Conservation (phyloP, 345 rosid species). For the Hirschfeldia incana region DNA sequence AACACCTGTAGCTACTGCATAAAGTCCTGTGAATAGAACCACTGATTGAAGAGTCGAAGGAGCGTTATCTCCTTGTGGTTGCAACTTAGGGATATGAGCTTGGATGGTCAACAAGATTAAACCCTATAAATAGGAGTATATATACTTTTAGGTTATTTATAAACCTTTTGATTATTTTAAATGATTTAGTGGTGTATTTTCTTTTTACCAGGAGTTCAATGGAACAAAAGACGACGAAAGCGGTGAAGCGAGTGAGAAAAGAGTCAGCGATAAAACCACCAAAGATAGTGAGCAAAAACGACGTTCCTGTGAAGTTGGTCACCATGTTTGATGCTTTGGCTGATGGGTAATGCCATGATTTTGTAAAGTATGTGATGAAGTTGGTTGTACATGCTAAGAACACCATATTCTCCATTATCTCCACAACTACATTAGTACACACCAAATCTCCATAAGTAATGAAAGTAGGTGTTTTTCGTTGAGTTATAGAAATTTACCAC, state of each 20-base stretch:
- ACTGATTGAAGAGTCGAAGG: conserved; percentile 43
- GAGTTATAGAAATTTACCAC: conserved; percentile 39
- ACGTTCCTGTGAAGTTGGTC: conserved; percentile 69
- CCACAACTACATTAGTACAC: conserved; percentile 46
- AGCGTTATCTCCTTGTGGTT: conserved; percentile 37
- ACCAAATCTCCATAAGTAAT: background rate
- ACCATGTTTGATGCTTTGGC: conserved; percentile 63
- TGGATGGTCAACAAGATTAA: conserved; percentile 54
- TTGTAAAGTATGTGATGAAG: conserved; percentile 49
- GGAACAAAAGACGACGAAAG: conserved; percentile 45
- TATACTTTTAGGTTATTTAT: background rate
- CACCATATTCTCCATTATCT: conserved; percentile 66
- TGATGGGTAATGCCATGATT: conserved; percentile 50
- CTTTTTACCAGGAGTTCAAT: conserved; percentile 50
- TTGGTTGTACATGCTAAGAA: conserved; percentile 54
- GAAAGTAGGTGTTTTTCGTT: background rate
- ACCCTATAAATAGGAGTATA: conserved; percentile 38
- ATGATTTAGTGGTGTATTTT: background rate
- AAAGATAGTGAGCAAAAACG: conserved; percentile 58
- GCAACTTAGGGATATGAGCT: conserved; percentile 44
- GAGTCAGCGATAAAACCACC: conserved; percentile 66
- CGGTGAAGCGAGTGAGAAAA: conserved; percentile 50
- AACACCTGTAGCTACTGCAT: conserved; percentile 52
- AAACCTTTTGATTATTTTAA: background rate
- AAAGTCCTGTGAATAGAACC: conserved; percentile 50